Evolutionary conservation across 2,329 filamentous ascomycete species (phyloP), one percentile per base, ranked within the genome.

Genomic region (Acarospora socialis): DNA sequence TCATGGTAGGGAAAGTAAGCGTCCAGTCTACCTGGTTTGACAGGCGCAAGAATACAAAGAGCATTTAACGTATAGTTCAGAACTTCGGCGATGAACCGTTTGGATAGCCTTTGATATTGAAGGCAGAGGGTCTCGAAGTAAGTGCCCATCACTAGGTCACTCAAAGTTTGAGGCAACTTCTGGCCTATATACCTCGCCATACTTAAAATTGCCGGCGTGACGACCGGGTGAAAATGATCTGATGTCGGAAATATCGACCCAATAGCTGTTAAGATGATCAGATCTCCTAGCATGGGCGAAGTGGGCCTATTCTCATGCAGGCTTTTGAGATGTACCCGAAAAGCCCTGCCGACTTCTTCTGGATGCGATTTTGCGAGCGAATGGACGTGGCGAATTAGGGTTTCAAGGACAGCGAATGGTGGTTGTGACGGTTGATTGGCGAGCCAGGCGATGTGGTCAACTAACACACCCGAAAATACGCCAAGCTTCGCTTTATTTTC

Each of bases 181-280:
- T 93, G 74, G 1, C 79, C 82, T 16, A 98, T 66, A 55, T 81
- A 94, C 33, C 82, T 73, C 8, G 70, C 71, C 55, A 95, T 81
- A n/a, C 77, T 70, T 4, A 94, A 71, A 56, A 83, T 79, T 1
- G 87, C 80, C 2, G 90, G 90, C 2, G 90, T 98, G 23, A 83
- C 79, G 21, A 95, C 82, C 46, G 90, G 79, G 48, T 98, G 90
- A 56, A 95, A 98, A 56, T 95, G 86, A 55, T 98, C 90, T 0
- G 86, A 94, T 0, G 90, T 93, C 4, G 90, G 86, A 48, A 92
- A 98, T 32, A 92, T 80, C 2, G 74, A 75, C 23, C 77, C 74
- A 37, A 94, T 72, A 0, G 82, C 84, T 0, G 82, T 86, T 21
- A 98, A 60, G n/a, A 92, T 59, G 14, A 84, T 59, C 13, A 98